Base-by-base conservation (phyloP, 441 rosid genomes). In the Aquilaria agallochum region DNA sequence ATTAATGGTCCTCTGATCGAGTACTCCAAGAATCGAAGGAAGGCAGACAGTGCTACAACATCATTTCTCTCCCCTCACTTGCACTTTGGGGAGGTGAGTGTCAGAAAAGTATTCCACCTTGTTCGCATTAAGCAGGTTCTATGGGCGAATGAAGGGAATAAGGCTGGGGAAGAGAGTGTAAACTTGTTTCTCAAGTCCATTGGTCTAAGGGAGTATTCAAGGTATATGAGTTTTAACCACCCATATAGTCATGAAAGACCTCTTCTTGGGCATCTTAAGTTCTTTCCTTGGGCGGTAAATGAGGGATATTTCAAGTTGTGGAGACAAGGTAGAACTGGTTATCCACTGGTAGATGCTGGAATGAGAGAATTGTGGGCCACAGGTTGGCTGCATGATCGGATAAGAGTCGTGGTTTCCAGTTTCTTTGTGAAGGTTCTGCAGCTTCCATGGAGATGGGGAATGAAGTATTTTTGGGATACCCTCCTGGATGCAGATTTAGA, bases 301-400 rank as follows among this genome's bases (percentile, higher is more conserved):
- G 92, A 89, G 75, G 80, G 85, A 66, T 81, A 87, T 68, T 94
- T 94, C 71, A 94, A 94, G 88, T 97, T 92, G 20, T 94, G 99
- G 99, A 89, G 99, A 71, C 97, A 91, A 79, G 99, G 99, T 59
- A 87, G 96, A 71, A 94, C 99, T 31, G 96, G 97, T 31, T 94
- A 94, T 73, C 97, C 97, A 1, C 68, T 91, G 66, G 99, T 94
- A 11, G 99, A 94, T 66, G 96, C 99, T 0, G 97, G 99, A 60
- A 95, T 95, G 99, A 83, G 99, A 74, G 99, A 95, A 76, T 70
- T 95, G 72, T 95, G 99, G 99, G 99, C 99, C 64, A 79, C 96
- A 0, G 96, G 99, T 62, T 95, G 97, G 99, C 75, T 95, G 48
- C 99, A 91, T 44, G 97, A 95, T 69, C 88, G 99, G 67, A 95